These are phyloP conservation scores for Cyberlindnera galapagoensis DNA, from an alignment of 805 yeast species.

Conservation along the genomic window DNA sequence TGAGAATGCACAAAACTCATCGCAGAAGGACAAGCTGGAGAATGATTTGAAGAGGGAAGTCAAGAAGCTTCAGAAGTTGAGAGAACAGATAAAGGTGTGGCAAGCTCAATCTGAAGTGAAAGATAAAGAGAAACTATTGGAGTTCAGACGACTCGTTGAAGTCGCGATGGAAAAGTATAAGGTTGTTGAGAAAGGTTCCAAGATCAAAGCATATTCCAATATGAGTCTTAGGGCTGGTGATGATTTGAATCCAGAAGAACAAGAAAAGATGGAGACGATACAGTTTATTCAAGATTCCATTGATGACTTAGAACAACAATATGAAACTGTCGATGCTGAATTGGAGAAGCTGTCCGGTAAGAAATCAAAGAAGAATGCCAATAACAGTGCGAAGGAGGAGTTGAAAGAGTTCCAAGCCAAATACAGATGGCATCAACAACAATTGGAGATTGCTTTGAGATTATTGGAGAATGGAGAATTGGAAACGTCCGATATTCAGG, in stretches of 20 bases:
- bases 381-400: constrained; percentile 54
- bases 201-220: constrained; percentile 87
- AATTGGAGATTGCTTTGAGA: constrained; percentile 71
- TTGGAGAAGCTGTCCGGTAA: constrained; percentile 47
- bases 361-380: constrained; percentile 45
- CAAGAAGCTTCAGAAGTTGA: constrained; percentile 83
- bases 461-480: constrained; percentile 75
- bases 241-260: constrained; percentile 66
- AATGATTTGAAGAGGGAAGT: constrained; percentile 89
- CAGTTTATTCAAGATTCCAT: constrained; percentile 64
- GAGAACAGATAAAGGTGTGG: constrained; percentile 97
- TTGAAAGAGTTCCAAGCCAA: constrained; percentile 56
- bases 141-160: constrained; percentile 64
- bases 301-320: constrained; percentile 76
- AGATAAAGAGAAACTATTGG: constrained; percentile 74
- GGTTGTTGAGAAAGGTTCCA: constrained; percentile 85
- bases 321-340: constrained; percentile 71
- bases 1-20: constrained; percentile 67
- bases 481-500: constrained; percentile 67
- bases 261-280: constrained; percentile 67
- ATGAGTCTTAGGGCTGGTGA: constrained; percentile 67
- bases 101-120: constrained; percentile 83
- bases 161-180: constrained; percentile 93
- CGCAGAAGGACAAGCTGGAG: constrained; percentile 90
- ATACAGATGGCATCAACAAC: constrained; percentile 73